Conservation (phyloP, 257 asterid species). For the Primulina eburnea region DNA sequence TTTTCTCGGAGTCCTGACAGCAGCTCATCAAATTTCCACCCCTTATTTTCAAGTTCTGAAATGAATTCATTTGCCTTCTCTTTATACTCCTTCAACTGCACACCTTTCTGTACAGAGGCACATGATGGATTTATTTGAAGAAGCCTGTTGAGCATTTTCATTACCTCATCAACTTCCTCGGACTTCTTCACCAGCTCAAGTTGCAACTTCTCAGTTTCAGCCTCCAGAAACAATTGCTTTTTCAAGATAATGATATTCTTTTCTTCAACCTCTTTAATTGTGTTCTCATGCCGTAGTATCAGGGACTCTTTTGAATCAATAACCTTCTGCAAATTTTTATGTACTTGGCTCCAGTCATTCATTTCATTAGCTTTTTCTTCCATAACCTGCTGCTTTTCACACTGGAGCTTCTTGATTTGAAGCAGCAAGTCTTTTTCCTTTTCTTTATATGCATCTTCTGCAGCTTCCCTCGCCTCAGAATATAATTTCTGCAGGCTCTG, state of each 20-base stretch:
- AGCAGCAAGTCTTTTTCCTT: slow-evolving; percentile 51
- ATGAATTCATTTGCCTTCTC: slow-evolving; percentile 40
- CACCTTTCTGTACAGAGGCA: slow-evolving; percentile 44
- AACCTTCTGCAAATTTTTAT: slow-evolving; percentile 34
- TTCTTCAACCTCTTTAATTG: slow-evolving; percentile 43
- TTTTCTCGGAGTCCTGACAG: slow-evolving; percentile 42
- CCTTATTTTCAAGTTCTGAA: slow-evolving; percentile 40
- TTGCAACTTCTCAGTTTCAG: slow-evolving; percentile 47
- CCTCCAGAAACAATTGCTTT: slow-evolving; percentile 41
- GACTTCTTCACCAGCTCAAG: slow-evolving; percentile 49
- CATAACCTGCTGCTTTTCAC: slow-evolving; percentile 50
- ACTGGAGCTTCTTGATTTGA: slow-evolving; percentile 54
- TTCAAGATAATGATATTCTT: slow-evolving; percentile 39
- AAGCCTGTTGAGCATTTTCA: slow-evolving; percentile 53
- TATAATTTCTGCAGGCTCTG: slow-evolving; percentile 50
- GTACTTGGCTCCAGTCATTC: slow-evolving; percentile 35
- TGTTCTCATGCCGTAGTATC: slow-evolving; percentile 36
- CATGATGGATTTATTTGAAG: slow-evolving; percentile 45
- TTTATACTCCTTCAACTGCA: slow-evolving; percentile 51
- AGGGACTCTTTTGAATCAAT: slow-evolving; percentile 36
- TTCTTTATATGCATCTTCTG: slow-evolving; percentile 61
- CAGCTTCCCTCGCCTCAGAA: slow-evolving; percentile 64
- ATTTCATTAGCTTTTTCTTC: slow-evolving; percentile 42
- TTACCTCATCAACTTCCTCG: slow-evolving; percentile 55
- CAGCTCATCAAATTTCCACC: slow-evolving; percentile 44